A percentile compares a stretch with the other conserved stretches of the same genome.
phyloP scores from a whole-genome alignment of 257 asterid genomes.

The Solanum tacnaense region DNA sequence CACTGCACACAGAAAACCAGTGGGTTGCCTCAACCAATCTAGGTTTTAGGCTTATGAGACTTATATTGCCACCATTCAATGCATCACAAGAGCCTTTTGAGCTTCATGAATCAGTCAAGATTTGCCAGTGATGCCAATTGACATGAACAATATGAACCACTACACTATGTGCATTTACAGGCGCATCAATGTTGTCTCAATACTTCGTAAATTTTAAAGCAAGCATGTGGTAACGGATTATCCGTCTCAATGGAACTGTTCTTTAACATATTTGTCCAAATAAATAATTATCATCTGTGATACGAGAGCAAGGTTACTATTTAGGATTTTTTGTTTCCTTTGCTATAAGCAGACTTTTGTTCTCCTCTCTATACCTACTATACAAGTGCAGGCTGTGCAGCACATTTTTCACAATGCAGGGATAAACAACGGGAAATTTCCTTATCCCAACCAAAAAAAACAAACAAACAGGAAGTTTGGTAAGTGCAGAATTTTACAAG shows the following conservation, averaged over 20 bases:
- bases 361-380: neutral
- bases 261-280: neutral
- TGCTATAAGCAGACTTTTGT: neutral
- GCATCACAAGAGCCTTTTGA: neutral
- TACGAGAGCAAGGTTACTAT: neutral
- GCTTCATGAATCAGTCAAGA: neutral
- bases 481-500: neutral
- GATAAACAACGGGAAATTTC: neutral
- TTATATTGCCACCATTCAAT: neutral
- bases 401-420: neutral
- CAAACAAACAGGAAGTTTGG: neutral
- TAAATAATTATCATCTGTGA: neutral
- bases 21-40: neutral
- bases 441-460: neutral
- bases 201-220: neutral
- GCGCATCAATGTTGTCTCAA: neutral
- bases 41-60: neutral
- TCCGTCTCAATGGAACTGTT: neutral
- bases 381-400: neutral
- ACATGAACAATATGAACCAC: neutral
- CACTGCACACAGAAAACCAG: neutral
- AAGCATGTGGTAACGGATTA: neutral
- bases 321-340: neutral
- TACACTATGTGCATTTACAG: neutral
- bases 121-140: neutral